Evolutionary conservation across 2,329 filamentous ascomycete species (phyloP), one percentile per base, ranked within the genome.

Genomic region (Aspergillus arachidicola): DNA sequence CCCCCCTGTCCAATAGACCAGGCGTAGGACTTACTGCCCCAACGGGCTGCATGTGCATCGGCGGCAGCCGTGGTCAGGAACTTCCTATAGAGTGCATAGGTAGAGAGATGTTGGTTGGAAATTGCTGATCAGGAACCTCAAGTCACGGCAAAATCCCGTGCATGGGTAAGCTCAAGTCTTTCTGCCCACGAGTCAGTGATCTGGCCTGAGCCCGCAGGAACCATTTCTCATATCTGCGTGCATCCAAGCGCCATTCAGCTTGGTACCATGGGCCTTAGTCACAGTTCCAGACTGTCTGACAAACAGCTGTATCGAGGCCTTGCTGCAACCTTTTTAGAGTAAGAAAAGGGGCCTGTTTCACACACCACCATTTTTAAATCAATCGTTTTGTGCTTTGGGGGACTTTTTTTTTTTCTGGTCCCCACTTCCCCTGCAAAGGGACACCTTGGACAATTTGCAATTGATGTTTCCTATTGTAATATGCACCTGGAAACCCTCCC

Each of bases 151-250:
- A 48, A 30, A 43, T 51, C 45, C 57, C 46, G 51, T 41, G 14
- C 43, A 51, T 28, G 50, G 9, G 36, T 19, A 26, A 28, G 26
- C 26, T 34, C 26, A 19, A n/a, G 36, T 36, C 38, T 48, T 54
- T 38, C 32, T 30, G 46, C 54, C 54, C 55, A 54, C 36, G 12
- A 30, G 36, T 58, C 38, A 48, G 26, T 34, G 36, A 53, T 43
- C 28, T 26, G 30, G 21, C 7, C 21, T 30, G 6, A 41, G n/a
- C 36, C 19, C 48, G 34, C 16, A 23, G 41, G 50, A 61, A 57
- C 58, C 48, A 54, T 48, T 56, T 43, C 34, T 53, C 36, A 60
- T 63, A 50, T 55, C 41, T 60, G 58, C 34, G 55, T 58, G 45
- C 57, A 48, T 53, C 57, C 56, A 51, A 46, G 43, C 36, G 46